Base-by-base conservation (phyloP, 2,329 filamentous ascomycete species). In the Aspergillus ibericus region DNA sequence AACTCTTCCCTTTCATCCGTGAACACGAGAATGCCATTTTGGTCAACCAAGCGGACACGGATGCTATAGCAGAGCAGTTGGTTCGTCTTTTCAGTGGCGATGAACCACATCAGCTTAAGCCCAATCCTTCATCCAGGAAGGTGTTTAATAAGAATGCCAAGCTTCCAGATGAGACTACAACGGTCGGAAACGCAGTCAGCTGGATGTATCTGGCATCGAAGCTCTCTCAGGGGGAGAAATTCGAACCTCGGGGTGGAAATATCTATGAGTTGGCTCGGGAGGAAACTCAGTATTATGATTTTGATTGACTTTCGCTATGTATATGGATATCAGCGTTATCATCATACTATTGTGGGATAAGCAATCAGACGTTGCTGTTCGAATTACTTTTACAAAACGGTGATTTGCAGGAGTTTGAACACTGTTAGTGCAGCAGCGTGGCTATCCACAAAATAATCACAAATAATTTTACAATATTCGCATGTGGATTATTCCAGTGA, bases 151-250 rank as follows among this genome's bases (percentile, higher is more conserved):
- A 10, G 29, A 32, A 32, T 32, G 9, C 8, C 12, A 32, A 12
- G 7, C 15, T 59, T 10, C 25, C 0, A 77, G 90, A 92, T 68
- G 89, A 93, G 70, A 88, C 92, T 0, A 84, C 87, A 56, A 93
- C 89, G 0, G 88, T 91, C 0, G 90, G 90, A 0, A 92, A 92
- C 71, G 88, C 87, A 1, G 78, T 92, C 3, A 79, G 78, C 9
- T 93, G 89, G 89, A 83, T 89, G 72, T 92, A 90, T 71, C 78
- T 93, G 16, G 88, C 87, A 1, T 83, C 85, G 65, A 84, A 84
- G 70, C 81, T 88, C 75, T 77, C 81, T 13, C 82, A 85, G 65
- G 83, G 83, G 2, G 77, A 82, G 63, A 75, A 76, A 53, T 61
- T 90, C 13, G 76, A 80, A 56, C 86, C 86, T 1, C 75, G 85